Evolutionary conservation across 108 stramenopile species (phyloP).

Genomic region (Pseudonitzschia delicatissima): DNA sequence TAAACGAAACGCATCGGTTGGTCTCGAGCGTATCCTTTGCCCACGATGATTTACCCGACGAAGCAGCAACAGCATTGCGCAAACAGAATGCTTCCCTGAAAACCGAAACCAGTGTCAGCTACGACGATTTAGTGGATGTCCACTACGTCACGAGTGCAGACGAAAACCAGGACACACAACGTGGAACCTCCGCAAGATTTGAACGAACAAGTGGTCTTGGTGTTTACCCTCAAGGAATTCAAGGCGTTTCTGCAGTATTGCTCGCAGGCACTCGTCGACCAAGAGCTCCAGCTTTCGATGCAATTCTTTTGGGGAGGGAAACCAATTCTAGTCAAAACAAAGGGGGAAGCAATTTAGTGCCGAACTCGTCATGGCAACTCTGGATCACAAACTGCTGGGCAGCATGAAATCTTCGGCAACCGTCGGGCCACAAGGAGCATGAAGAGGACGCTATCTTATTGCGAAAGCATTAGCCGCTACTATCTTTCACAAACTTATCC

Average conservation of each 20-base stretch:
- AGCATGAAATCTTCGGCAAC: slow-evolving; percentile 16
- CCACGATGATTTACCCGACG: slow-evolving; percentile 28
- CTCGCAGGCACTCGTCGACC: slow-evolving; percentile 49
- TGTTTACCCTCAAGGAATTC: slow-evolving; percentile 77
- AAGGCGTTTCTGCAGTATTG: slow-evolving; percentile 83
- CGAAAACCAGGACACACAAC: slow-evolving; percentile 30
- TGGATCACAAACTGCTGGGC: slow-evolving; percentile 58
- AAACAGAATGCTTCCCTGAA: slow-evolving; percentile 34
- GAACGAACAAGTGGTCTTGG: slow-evolving; percentile 72
- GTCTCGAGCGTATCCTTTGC: slow-evolving; percentile 32
- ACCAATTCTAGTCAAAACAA: slow-evolving; percentile 67
- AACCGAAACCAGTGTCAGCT: slow-evolving; percentile 72
- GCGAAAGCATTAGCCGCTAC: too few relatives aligned
- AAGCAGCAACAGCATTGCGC: neutral
- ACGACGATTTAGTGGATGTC: slow-evolving; percentile 74
- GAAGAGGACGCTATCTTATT: too few relatives aligned
- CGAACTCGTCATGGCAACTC: slow-evolving; percentile 68
- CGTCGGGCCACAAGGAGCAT: too few relatives aligned
- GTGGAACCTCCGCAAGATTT: slow-evolving; percentile 52
- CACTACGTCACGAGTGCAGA: slow-evolving; percentile 44
- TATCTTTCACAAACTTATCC: too few relatives aligned
- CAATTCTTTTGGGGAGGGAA: slow-evolving; percentile 83
- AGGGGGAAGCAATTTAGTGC: slow-evolving; percentile 49
- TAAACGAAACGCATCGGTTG: slow-evolving; percentile 45
- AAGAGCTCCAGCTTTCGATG: slow-evolving; percentile 47